A percentile compares a stretch with the other conserved stretches of the same genome.
Evolutionary conservation across 768 basidiomycete species (phyloP).

Genomic region (Coprinopsis cinerea): DNA sequence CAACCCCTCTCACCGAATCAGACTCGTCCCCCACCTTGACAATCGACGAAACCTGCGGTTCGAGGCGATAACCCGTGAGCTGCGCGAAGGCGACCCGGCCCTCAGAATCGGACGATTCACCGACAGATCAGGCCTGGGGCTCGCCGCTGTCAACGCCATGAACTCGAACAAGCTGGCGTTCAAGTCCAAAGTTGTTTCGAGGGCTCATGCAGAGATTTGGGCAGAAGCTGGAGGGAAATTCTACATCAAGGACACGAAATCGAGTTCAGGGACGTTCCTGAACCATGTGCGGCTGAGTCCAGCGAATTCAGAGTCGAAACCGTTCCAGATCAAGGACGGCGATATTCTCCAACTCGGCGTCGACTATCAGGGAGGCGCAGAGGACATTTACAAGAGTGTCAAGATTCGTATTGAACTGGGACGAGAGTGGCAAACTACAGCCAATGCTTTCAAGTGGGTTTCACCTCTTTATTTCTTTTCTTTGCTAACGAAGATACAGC

Average conservation of each 20-base stretch:
- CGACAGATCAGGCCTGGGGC: constrained; percentile 66
- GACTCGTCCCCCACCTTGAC: constrained; percentile 94
- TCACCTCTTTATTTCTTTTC: constrained; percentile 4
- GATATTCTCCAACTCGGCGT: constrained; percentile 94
- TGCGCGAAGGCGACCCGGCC: constrained; percentile 59
- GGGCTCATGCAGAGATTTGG: constrained; percentile 96
- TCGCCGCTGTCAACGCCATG: constrained; percentile 60
- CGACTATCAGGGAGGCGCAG: constrained; percentile 95
- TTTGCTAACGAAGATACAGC: constrained; percentile 26
- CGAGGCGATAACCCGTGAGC: constrained; percentile 86
- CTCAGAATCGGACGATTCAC: constrained; percentile 94
- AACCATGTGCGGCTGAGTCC: constrained; percentile 89
- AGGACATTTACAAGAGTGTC: constrained; percentile 95
- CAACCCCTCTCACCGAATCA: constrained; percentile 57
- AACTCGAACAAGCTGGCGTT: constrained; percentile 87
- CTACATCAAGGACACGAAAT: constrained; percentile 86
- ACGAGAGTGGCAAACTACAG: constrained; percentile 83
- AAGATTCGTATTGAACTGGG: constrained; percentile 90
- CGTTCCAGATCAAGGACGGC: constrained; percentile 82
- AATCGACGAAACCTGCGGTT: constrained; percentile 83
- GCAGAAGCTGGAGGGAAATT: constrained; percentile 63
- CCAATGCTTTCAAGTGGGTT: constrained; percentile 86
- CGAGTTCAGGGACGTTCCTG: constrained; percentile 87
- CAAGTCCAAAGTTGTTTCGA: constrained; percentile 90
- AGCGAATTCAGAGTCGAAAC: constrained; percentile 74